Evolutionary conservation across 345 rosid species (phyloP), one percentile per base, ranked within the genome.

Genomic region (Microcos paniculata): DNA sequence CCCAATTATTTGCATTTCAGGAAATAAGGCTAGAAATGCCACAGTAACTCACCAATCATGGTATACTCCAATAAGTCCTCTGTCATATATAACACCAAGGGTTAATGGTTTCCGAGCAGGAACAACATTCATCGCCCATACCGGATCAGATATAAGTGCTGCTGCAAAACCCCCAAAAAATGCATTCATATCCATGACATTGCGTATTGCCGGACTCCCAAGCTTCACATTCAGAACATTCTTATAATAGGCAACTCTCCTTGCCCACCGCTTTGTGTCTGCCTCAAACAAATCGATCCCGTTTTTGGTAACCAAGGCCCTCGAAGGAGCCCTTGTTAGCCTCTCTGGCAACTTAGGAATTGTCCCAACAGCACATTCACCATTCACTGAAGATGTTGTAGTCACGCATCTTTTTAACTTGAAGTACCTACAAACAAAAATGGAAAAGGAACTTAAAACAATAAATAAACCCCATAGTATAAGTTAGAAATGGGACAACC

Each of bases 71-170:
- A 91, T 83, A 70, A 96, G 90, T 81, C 98, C 97, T 71, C 98
- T 84, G 88, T 93, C 99, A 79, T 82, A 96, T 67, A 92, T 84
- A 38, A 93, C 87, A 75, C 78, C 88, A 49, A 96, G 90, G 24
- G 98, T 96, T 74, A 85, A 82, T 61, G 91, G 90, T 82, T 91
- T 92, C 71, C 84, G 83, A 85, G 95, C 87, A 76, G 99, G 97
- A 80, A 94, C 87, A 57, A 89, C 95, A 87, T 94, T 96, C 98
- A 94, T 91, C 78, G 92, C 97, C 98, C 99, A 96, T 63, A 91
- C 90, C 75, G 93, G 90, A 75, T 93, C 95, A 71, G 94, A 87
- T 70, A 74, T 53, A 62, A 94, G 85, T 55, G 98, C 91, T 71
- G 98, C 97, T 0, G 98, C 97, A 87, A 96, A 93, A 73, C 98